Evolutionary conservation across 495 filamentous ascomycete genomes (phyloP).

Genomic region (Hypomontagnella monticulosa): DNA sequence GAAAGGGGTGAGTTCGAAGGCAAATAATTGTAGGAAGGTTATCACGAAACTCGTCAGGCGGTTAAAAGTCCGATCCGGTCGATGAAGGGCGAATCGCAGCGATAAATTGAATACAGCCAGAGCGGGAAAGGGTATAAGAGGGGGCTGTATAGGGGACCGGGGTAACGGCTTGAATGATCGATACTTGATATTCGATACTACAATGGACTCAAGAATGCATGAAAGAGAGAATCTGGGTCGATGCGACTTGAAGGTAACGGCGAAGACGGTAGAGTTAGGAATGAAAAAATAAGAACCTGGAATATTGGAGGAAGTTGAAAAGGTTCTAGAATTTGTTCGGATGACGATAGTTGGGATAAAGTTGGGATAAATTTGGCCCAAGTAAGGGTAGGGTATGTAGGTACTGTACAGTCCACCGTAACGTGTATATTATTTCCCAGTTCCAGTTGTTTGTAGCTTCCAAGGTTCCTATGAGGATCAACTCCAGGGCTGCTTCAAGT

Average conservation of each 20-base stretch:
- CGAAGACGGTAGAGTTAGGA: not conserved
- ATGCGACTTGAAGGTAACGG: not conserved
- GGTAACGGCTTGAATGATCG: constrained; percentile 3
- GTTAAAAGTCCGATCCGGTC: constrained; percentile 20
- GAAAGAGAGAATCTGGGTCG: not conserved
- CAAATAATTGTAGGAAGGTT: constrained; percentile 4
- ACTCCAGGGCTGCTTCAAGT: constrained; percentile 6
- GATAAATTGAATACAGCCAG: constrained; percentile 12
- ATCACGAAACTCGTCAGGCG: constrained; percentile 14
- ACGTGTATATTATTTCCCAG: no score
- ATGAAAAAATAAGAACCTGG: not conserved
- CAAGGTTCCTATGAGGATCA: constrained; percentile 21
- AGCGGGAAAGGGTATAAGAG: constrained; percentile 36
- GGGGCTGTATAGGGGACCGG: constrained; percentile 20
- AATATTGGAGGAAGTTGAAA: not conserved
- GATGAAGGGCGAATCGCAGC: constrained; percentile 22
- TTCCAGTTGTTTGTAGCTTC: not conserved
- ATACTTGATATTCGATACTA: constrained; percentile 17
- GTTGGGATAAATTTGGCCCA: no score
- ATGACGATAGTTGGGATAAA: constrained; percentile 9
- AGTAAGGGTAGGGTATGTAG: not conserved
- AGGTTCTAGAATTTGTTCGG: not conserved
- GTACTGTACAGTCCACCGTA: not conserved
- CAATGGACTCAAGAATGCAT: not conserved
- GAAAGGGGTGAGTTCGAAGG: not conserved